These are phyloP conservation scores for Phoma sp. DNA, from an alignment of 2,329 filamentous ascomycete genomes.

Conservation along the genomic window DNA sequence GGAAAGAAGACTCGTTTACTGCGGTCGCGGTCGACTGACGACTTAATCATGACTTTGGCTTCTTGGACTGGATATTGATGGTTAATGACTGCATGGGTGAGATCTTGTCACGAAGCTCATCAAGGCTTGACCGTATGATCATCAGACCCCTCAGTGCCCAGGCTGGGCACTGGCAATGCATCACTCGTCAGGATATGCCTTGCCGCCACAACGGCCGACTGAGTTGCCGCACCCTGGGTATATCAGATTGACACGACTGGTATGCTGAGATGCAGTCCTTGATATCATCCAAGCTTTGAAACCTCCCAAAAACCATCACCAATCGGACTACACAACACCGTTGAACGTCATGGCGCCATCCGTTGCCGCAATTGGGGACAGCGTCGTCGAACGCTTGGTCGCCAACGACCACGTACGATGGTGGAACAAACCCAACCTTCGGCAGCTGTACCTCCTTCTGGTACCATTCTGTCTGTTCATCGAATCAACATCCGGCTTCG, in stretches of 20 bases:
- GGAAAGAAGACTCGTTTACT: neutral
- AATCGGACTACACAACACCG: too few relatives aligned
- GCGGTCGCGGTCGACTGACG: neutral
- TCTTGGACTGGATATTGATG: neutral
- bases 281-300: neutral
- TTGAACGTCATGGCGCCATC: conserved; percentile 33
- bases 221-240: conserved; percentile 3
- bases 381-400: conserved; percentile 42
- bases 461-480: conserved; percentile 68
- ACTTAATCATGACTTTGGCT: neutral
- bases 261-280: neutral
- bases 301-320: neutral
- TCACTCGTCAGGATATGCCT: conserved; percentile 4
- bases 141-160: conserved; percentile 33
- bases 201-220: conserved; percentile 8
- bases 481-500: conserved; percentile 67
- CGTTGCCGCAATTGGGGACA: conserved; percentile 25
- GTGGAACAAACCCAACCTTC: conserved; percentile 66
- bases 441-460: conserved; percentile 63
- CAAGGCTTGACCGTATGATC: neutral
- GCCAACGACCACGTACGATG: conserved; percentile 54
- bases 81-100: neutral
- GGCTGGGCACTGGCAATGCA: conserved; percentile 19
- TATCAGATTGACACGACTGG: neutral
- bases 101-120: neutral